Evolutionary conservation across 805 yeast genomes (phyloP), one percentile per base, ranked within the genome.

Genomic region (Saccharomyces paradoxus): DNA sequence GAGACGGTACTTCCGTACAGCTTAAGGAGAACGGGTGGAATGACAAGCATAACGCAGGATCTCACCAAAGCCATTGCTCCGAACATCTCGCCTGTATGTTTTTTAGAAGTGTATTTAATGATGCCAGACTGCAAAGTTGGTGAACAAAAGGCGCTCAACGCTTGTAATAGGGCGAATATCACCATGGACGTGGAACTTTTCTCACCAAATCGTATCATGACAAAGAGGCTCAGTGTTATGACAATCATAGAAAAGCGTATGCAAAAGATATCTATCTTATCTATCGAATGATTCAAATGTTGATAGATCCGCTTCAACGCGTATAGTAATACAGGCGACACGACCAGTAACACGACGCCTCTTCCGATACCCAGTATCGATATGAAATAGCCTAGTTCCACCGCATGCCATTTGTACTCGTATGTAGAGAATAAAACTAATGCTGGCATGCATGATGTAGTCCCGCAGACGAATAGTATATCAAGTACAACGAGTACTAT

Each of bases 21-120:
- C 2, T 71, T 68, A 17, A 84, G 66, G 31, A 79, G 66, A 0
- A 72, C 17, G 5, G 81, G 68, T 0, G 92, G 89, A 0, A 76
- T 69, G 8, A 77, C 54, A 56, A 84, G 70, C 55, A 72, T 68
- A 3, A 78, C 67, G 0, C 78, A 50, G 58, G 81, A 83, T 63
- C 82, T 80, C 17, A 84, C 64, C 50, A 86, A 65, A 0, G 89
- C 81, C 48, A 86, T 66, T 0, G 85, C 89, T 9, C 92, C 90
- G 70, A 85, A 86, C 17, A 84, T 74, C 66, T 85, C 89, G 17
- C 95, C 95, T 4, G 81, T 75, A 57, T 77, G 77, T 13, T 77
- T 74, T 46, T 81, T 81, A 1, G 81, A 80, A 56, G 77, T 79
- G 65, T 83, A 82, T 65, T 87, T 87, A 53, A 83, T 75, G 10